These are phyloP conservation scores for Pythium aristosporum DNA, from an alignment of 352 stramenopile genomes.

Conservation along the genomic window DNA sequence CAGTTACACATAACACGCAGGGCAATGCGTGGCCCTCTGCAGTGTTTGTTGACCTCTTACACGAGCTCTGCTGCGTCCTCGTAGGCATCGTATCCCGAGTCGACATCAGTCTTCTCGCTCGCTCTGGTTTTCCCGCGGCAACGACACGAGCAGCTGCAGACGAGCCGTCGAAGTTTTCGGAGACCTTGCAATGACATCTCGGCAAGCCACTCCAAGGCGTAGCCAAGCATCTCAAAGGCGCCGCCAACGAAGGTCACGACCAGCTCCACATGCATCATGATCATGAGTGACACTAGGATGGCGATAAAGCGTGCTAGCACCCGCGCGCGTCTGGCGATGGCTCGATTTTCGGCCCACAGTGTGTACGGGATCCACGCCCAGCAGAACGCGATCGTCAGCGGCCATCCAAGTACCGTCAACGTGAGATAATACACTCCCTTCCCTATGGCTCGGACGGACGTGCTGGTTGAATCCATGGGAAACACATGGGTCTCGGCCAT, in stretches of 20 bases:
- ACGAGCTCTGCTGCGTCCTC: too few relatives aligned
- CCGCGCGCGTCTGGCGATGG: background rate
- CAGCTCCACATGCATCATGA: background rate
- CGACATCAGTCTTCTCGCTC: background rate
- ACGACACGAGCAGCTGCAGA: background rate
- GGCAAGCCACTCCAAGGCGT: background rate
- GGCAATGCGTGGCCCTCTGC: too few relatives aligned
- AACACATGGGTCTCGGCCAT: background rate
- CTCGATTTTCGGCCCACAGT: background rate
- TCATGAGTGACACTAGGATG: background rate
- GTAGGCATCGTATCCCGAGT: too few relatives aligned
- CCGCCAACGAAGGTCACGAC: background rate
- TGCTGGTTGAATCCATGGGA: background rate
- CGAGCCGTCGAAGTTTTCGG: background rate
- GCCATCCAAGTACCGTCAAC: background rate
- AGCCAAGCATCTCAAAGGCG: too few relatives aligned
- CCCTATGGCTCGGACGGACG: background rate
- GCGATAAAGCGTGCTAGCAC: conserved; percentile 1
- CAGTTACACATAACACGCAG: too few relatives aligned
- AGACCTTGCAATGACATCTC: background rate
- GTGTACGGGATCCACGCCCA: conserved; percentile 13
- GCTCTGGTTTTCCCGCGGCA: background rate
- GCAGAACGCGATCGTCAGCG: conserved; percentile 5
- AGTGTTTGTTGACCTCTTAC: too few relatives aligned
- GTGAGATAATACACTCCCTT: background rate